phyloP scores from a whole-genome alignment of 2,329 filamentous ascomycete genomes.

The Botrytis cinerea region DNA sequence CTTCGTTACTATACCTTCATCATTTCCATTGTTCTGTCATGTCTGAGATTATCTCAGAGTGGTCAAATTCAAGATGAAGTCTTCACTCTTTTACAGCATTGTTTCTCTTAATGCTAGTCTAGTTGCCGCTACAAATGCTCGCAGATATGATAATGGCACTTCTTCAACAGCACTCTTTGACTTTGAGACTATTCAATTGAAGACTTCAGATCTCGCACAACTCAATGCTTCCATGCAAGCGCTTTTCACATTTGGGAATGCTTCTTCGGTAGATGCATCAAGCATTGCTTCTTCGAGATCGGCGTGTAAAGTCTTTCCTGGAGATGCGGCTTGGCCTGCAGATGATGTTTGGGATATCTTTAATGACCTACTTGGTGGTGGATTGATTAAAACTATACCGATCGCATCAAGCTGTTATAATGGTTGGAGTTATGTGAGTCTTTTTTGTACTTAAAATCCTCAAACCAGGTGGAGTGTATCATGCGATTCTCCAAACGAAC shows the following conservation, averaged over 20 bases:
- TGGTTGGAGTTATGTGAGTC: constrained; percentile 5
- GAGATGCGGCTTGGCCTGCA: constrained; percentile 50
- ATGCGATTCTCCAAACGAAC: not conserved
- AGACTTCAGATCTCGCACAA: not conserved
- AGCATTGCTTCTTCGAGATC: not conserved
- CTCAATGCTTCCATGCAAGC: constrained; percentile 22
- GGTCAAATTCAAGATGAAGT: constrained; percentile 14
- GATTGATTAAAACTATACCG: constrained; percentile 48
- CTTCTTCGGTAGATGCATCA: constrained; percentile 7
- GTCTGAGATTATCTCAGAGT: not conserved
- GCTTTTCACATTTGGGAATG: constrained; percentile 8
- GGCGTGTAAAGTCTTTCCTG: constrained; percentile 33
- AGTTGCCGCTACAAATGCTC: not conserved
- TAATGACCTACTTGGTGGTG: constrained; percentile 48
- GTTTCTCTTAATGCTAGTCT: not conserved
- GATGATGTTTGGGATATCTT: constrained; percentile 49
- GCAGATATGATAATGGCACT: not conserved
- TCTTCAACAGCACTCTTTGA: constrained; percentile 5
- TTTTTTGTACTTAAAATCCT: not conserved
- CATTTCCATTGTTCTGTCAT: not conserved
- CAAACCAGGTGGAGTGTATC: not conserved
- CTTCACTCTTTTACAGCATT: not conserved
- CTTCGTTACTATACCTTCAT: not conserved
- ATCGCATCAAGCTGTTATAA: constrained; percentile 41
- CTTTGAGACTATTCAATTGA: constrained; percentile 12